Evolutionary conservation across 106 monocot genomes (phyloP).

Genomic region (Iris macrosiphon): DNA sequence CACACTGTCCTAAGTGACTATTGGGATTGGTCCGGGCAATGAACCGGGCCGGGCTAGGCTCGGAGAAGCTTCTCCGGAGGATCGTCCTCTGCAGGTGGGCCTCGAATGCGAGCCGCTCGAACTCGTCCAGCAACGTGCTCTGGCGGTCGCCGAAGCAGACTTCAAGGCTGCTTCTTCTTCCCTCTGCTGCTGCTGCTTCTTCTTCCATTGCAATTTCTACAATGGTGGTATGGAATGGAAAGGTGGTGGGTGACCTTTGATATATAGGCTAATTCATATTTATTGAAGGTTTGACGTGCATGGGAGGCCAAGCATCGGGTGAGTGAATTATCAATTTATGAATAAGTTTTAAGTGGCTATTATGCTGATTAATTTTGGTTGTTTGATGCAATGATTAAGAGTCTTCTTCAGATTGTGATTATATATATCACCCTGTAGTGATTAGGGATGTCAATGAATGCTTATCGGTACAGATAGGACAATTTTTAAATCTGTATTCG

Average conservation of each 20-base stretch:
- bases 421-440: no score
- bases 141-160: conserved; percentile 1
- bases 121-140: conserved; percentile 30
- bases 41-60: conserved; percentile 10
- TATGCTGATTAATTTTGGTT: no score
- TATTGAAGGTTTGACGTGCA: conserved; percentile 1
- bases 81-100: conserved; percentile 21
- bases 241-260: background rate
- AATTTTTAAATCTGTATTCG: no score
- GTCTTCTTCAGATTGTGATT: no score
- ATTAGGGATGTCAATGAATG: no score
- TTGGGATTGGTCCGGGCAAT: background rate
- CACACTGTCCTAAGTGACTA: no score
- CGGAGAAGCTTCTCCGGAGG: conserved; percentile 10
- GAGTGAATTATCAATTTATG: no score
- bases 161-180: conserved; percentile 6
- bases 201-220: background rate
- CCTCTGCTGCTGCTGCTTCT: background rate
- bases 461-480: no score
- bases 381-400: no score
- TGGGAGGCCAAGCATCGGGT: conserved; percentile 11
- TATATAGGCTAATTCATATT: background rate
- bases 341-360: no score
- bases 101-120: conserved; percentile 27
- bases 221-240: background rate